Evolutionary conservation across 2,329 filamentous ascomycete genomes (phyloP), one percentile per base, ranked within the genome.

Genomic region (Chaetomium olivaceum): DNA sequence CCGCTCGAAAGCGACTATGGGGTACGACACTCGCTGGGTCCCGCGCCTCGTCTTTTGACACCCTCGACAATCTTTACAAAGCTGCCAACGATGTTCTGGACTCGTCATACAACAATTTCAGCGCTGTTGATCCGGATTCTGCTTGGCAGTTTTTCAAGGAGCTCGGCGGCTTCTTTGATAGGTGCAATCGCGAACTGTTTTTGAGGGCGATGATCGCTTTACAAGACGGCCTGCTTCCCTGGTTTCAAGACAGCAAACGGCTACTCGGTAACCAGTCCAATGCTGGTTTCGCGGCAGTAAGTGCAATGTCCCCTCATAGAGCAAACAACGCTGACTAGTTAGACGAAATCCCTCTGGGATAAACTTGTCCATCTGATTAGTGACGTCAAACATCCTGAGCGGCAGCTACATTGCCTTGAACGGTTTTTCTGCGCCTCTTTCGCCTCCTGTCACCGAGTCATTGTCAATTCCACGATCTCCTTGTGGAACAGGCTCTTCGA

Each of bases 401-500:
- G 78, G 21, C 80, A 87, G 5, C 80, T 89, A 12, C 79, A 78
- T 9, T 75, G 80, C 1, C 76, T 92, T 2, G 85, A 89, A 69
- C 75, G 77, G 2, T 73, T 89, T 4, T 73, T 89, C 19, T 83
- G 80, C 51, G 81, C 83, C 12, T 85, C 82, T 1, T 89, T 84
- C 76, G 83, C 76, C 69, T 89, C 80, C 79, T 89, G 79, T 75
- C 90, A 83, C 73, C 78, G 73, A 64, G 79, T 75, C 66, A 84
- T 80, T 71, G 91, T 79, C 68, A 87, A 77, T 75, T 81, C 73
- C 73, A 78, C 82, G 21, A 77, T 80, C 46, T 77, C 79, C 27
- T 71, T 81, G 67, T 97, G 92, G 92, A 93, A 93, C 70, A 74
- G 77, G 0, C 84, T 88, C 0, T 92, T 92, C 72, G 87, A 87